These are phyloP conservation scores for Blastobotrys ciferrii DNA, from an alignment of 1,139 yeast genomes.

Conservation along the genomic window DNA sequence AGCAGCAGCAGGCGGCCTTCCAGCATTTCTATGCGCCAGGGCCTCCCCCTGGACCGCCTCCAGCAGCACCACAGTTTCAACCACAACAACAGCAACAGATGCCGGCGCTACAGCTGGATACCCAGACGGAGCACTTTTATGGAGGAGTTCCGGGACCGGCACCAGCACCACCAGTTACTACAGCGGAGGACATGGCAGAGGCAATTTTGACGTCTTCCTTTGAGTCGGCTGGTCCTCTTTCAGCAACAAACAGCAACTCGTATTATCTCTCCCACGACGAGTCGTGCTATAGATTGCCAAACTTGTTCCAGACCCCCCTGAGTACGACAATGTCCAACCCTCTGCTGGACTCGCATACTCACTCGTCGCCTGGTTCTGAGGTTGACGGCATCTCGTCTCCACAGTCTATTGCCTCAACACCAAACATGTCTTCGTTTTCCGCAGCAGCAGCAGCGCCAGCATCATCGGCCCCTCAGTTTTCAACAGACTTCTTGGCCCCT, in stretches of 20 bases:
- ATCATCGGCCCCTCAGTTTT: neutral
- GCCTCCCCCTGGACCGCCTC: neutral
- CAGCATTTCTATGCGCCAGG: slow-evolving; percentile 2
- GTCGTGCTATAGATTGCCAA: neutral
- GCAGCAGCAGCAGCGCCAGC: neutral
- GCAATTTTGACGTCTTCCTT: neutral
- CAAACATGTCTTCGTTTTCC: too few relatives aligned
- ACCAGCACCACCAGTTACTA: neutral
- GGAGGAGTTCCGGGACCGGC: too few relatives aligned
- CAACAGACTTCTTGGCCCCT: slow-evolving; percentile 5
- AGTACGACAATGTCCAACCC: neutral
- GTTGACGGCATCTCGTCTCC: slow-evolving; percentile 7
- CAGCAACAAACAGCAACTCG: neutral
- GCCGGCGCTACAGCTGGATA: neutral
- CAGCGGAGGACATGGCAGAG: neutral
- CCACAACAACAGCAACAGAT: neutral
- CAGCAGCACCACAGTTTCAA: neutral
- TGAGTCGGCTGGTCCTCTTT: neutral
- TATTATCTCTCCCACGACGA: slow-evolving; percentile 7
- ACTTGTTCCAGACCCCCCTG: slow-evolving; percentile 3
- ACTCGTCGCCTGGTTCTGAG: slow-evolving; percentile 11
- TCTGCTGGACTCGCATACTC: neutral
- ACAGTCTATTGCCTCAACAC: slow-evolving; percentile 13
- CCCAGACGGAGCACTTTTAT: neutral
- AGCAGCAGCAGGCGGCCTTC: slow-evolving; percentile 7